phyloP scores from a whole-genome alignment of 2,329 filamentous ascomycete species.

The Apiospora rasikravindrae region DNA sequence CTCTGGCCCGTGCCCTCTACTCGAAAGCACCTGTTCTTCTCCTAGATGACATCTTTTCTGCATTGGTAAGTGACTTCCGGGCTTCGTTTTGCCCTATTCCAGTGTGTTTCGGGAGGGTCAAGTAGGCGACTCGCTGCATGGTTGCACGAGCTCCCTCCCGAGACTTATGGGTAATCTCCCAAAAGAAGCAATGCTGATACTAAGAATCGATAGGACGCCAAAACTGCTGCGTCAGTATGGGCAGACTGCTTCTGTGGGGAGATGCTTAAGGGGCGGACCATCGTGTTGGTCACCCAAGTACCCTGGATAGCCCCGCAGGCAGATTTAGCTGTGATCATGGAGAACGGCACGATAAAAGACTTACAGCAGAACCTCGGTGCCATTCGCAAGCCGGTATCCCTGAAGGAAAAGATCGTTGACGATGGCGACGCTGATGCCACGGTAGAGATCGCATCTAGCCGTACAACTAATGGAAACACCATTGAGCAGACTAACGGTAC shows the following conservation, averaged over 20 bases:
- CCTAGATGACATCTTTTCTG: conserved; percentile 65
- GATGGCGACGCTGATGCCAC: conserved; percentile 39
- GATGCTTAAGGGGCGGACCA: conserved; percentile 57
- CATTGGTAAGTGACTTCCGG: conserved; percentile 39
- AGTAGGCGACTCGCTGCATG: neutral
- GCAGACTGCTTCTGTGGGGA: conserved; percentile 62
- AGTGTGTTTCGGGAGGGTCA: neutral
- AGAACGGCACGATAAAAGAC: conserved; percentile 49
- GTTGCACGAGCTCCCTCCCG: neutral
- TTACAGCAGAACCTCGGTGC: conserved; percentile 52
- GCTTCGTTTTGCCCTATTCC: neutral
- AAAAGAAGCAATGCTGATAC: neutral
- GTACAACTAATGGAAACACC: conserved; percentile 25
- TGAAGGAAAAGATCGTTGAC: conserved; percentile 45
- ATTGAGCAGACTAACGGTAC: conserved; percentile 26
- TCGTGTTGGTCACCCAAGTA: conserved; percentile 62
- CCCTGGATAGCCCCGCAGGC: conserved; percentile 59
- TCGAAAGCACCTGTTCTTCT: conserved; percentile 60
- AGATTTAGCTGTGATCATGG: conserved; percentile 52
- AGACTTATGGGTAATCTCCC: neutral
- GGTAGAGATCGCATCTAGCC: conserved; percentile 32
- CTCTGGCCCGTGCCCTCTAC: conserved; percentile 62
- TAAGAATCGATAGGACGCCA: conserved; percentile 47
- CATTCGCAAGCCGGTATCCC: conserved; percentile 49
- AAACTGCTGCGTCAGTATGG: conserved; percentile 62